A percentile compares a stretch with the other conserved stretches of the same genome.
These are phyloP conservation scores for Dacryopinax primogenitus DNA, from an alignment of 768 basidiomycete genomes.

Conservation along the genomic window DNA sequence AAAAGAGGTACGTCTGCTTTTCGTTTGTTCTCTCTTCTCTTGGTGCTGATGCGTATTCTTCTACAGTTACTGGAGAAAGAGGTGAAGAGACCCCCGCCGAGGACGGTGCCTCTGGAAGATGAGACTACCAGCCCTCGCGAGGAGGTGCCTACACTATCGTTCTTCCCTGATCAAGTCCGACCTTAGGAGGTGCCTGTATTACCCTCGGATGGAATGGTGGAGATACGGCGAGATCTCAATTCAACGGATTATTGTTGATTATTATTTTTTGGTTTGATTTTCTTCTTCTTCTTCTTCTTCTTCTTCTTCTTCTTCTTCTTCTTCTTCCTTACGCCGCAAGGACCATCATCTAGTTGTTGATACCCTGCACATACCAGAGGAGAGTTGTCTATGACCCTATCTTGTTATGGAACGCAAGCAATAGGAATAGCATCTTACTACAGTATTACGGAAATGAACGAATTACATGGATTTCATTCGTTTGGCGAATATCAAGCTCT, in stretches of 20 bases:
- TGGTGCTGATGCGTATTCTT: background rate
- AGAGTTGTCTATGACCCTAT: no score
- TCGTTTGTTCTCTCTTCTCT: background rate
- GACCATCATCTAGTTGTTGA: conserved; percentile 1
- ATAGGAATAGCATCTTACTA: no score
- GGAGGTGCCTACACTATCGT: background rate
- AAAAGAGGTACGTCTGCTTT: conserved; percentile 29
- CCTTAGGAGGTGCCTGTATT: background rate
- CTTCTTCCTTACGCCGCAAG: conserved; percentile 2
- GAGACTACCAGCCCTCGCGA: conserved; percentile 19
- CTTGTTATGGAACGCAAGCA: background rate
- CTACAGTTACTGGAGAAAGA: conserved; percentile 65
- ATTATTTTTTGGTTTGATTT: no score
- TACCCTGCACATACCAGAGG: background rate
- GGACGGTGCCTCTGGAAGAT: conserved; percentile 41
- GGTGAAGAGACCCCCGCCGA: conserved; percentile 73
- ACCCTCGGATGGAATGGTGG: background rate
- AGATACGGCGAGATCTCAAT: no score
- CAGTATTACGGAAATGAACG: no score
- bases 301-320: background rate
- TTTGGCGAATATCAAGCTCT: no score
- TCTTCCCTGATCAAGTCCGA: background rate
- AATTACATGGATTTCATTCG: no score
- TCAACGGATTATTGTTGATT: no score
- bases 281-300: background rate